A percentile compares a stretch with the other conserved stretches of the same genome.
phyloP scores from a whole-genome alignment of 225 moss, liverwort and hornwort species.

The Thuidium tamariscinum region DNA sequence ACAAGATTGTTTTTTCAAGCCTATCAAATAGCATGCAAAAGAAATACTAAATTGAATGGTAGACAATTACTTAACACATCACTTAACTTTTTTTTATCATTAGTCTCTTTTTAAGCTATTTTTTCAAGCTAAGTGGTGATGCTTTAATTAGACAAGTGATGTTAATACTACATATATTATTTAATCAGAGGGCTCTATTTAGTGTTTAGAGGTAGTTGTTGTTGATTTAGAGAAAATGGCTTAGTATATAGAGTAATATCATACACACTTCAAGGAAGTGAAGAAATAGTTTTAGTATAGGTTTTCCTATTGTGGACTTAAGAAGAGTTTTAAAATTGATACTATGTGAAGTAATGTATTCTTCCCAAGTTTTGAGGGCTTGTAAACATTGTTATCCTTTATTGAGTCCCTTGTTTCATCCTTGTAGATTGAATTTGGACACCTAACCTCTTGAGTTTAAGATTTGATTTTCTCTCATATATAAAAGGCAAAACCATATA shows the following conservation, averaged over 20 bases:
- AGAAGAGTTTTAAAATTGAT: background rate
- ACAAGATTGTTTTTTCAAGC: background rate
- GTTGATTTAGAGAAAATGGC: background rate
- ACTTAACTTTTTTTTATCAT: too few species aligned
- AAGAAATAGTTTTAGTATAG: background rate
- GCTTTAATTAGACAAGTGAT: background rate
- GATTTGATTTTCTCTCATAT: background rate
- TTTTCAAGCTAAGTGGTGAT: too few species aligned
- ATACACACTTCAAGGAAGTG: accelerated
- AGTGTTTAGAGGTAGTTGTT: accelerated
- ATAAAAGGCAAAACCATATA: accelerated
- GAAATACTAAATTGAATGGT: too few species aligned
- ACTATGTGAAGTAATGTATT: accelerated
- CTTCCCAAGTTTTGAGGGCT: background rate
- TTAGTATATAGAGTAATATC: background rate
- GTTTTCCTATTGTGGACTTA: accelerated
- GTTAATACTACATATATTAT: accelerated
- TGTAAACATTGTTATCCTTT: background rate
- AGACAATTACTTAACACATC: too few species aligned
- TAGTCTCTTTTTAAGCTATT: too few species aligned
- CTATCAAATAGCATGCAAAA: background rate
- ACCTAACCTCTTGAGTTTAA: background rate
- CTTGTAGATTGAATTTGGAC: background rate
- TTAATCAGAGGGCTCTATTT: too few species aligned
- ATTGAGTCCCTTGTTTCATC: too few species aligned